These are phyloP conservation scores for Chernovozyma aurita DNA, from an alignment of 1,139 yeast species.

Conservation along the genomic window DNA sequence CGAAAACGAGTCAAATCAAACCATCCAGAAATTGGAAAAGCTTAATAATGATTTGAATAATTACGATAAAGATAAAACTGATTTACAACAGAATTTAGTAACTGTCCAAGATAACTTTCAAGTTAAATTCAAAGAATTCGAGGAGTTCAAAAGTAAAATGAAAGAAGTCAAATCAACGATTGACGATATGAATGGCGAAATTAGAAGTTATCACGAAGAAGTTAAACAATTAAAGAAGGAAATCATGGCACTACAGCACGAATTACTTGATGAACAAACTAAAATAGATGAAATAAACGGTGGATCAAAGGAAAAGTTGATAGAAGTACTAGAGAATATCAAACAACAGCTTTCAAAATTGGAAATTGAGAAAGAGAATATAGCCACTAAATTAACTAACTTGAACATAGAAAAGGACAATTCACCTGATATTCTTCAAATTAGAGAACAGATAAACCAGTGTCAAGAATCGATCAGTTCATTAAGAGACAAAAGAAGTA, in stretches of 20 bases:
- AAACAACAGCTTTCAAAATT: slow-evolving; percentile 8
- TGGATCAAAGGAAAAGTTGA: slow-evolving; percentile 29
- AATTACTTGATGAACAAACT: slow-evolving; percentile 25
- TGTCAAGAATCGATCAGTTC: slow-evolving; percentile 9
- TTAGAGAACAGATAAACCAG: slow-evolving; percentile 7
- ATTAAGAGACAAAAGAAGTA: slow-evolving; percentile 13
- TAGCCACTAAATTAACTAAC: slow-evolving; percentile 6
- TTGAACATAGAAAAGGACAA: slow-evolving; percentile 5
- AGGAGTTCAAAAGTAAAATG: slow-evolving; percentile 9
- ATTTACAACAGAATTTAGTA: slow-evolving; percentile 10
- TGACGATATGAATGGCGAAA: slow-evolving; percentile 12
- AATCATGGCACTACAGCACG: slow-evolving; percentile 17
- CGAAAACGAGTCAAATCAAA: slow-evolving; percentile 10
- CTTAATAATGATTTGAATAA: slow-evolving; percentile 12
- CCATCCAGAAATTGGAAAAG: slow-evolving; percentile 3
- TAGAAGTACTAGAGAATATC: slow-evolving; percentile 11
- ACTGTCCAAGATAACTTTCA: slow-evolving; percentile 17
- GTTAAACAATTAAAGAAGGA: slow-evolving; percentile 22
- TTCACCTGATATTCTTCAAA: slow-evolving; percentile 1
- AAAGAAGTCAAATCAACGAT: slow-evolving; percentile 8
- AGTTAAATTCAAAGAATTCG: slow-evolving; percentile 8
- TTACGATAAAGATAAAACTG: slow-evolving; percentile 17
- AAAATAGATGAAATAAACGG: slow-evolving; percentile 38
- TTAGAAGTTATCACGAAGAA: slow-evolving; percentile 21
- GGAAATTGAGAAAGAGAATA: slow-evolving; percentile 4